Base-by-base conservation (phyloP, 2,329 filamentous ascomycete genomes). In the Nannizzia gypsea region DNA sequence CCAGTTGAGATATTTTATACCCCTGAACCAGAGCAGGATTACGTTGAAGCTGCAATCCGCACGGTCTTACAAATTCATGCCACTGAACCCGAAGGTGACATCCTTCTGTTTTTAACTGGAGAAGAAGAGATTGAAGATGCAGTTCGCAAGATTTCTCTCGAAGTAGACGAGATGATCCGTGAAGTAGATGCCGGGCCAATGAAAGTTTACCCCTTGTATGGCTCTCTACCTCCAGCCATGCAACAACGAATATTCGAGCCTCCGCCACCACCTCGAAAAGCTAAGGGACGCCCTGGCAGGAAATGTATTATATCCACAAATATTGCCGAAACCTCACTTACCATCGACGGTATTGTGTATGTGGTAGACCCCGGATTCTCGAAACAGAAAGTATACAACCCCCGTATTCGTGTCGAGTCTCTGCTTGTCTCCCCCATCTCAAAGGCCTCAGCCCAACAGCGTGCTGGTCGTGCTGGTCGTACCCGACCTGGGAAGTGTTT, bases 371-470 rank as follows among this genome's bases (percentile, higher is more conserved):
- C 93, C 1, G 93, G 93, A 38, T 99, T 99, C 78, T 96, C 90
- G 77, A 99, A 99, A 78, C 93, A 99, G 70, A 99, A 97, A 76
- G 93, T 97, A 64, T 99, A 97, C 80, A 97, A 99, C 74, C 92
- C 93, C 22, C 86, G 93, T 63, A 95, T 96, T 67, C 86, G 93
- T 73, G 91, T 99, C 64, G 93, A 99, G 76, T 97, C 93, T 0
- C 81, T 99, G 6, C 80, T 99, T n/a, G 92, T 99, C 3, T 96
- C 93, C 2, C 91, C 93, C 22, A 97, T 99, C 66, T 97, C 91
- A 61, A 97, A 96, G 74, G 93, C 93, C 24, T 97, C 93, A 0
- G 93, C 95, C 8, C 90, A 96, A 72, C 93, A 99, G 76, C 83
- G 95, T 73, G 95, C 95, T 64, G 95, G 95, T 87, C 92, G 93